Conservation (phyloP, 139 green algal genomes). For the Spirogloea muscicola region DNA sequence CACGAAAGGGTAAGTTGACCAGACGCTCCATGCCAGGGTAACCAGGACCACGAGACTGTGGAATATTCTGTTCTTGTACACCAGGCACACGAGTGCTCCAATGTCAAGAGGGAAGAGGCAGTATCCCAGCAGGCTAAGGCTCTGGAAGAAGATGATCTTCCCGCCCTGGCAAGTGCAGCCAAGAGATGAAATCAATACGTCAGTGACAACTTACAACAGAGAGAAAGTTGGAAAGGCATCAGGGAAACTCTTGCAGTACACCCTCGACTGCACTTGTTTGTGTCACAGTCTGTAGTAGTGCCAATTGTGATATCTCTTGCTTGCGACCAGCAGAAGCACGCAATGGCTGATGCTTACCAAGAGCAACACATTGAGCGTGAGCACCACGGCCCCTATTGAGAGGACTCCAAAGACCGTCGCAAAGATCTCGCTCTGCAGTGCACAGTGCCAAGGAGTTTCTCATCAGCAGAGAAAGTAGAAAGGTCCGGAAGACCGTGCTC, state of each 20-base stretch:
- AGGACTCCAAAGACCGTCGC: slow-evolving; percentile 81
- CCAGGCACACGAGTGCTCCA: slow-evolving; percentile 67
- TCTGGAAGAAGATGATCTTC: slow-evolving; percentile 93
- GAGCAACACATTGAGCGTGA: slow-evolving; percentile 92
- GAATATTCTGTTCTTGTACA: slow-evolving; percentile 32
- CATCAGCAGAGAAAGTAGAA: no score
- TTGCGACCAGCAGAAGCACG: no score
- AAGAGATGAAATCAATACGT: no score
- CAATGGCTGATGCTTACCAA: slow-evolving; percentile 57
- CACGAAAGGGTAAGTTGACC: slow-evolving; percentile 84
- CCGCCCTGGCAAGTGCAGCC: no score
- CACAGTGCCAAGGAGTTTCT: no score
- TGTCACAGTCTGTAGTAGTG: no score
- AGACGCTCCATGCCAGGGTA: slow-evolving; percentile 69
- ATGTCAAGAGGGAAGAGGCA: slow-evolving; percentile 90
- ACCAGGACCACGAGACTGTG: slow-evolving; percentile 54
- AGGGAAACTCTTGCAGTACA: no score
- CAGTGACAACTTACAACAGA: no score
- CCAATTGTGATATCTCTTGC: no score
- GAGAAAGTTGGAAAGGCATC: no score
- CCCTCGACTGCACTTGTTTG: no score
- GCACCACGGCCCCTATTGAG: slow-evolving; percentile 74
- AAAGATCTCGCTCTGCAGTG: slow-evolving; percentile 35
- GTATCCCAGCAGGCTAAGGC: slow-evolving; percentile 87
- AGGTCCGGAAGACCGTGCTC: no score